These are phyloP conservation scores for Bipolaris sorokiniana DNA, from an alignment of 2,329 filamentous ascomycete species.

Conservation along the genomic window DNA sequence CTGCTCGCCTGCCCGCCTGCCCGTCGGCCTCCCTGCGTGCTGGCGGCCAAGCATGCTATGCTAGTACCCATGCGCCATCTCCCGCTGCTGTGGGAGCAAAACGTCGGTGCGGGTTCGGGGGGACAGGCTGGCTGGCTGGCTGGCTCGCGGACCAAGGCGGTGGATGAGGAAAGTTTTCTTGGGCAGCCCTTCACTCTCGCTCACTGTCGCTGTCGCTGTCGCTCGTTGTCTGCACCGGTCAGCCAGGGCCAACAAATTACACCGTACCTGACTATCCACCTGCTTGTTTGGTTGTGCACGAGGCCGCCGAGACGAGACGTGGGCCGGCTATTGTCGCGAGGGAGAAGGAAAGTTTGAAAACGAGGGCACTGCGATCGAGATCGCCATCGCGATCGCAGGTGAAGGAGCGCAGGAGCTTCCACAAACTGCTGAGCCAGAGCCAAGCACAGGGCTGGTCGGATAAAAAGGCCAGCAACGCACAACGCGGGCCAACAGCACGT, in stretches of 20 bases:
- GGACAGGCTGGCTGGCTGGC: neutral
- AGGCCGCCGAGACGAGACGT: neutral
- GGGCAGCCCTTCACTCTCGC: neutral
- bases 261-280: neutral
- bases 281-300: constrained; percentile 5
- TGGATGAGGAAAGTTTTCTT: neutral
- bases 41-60: neutral
- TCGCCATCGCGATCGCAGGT: constrained; percentile 1
- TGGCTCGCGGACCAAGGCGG: neutral
- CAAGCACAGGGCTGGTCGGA: constrained; percentile 10
- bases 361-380: constrained; percentile 1
- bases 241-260: neutral
- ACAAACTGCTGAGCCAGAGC: constrained; percentile 7
- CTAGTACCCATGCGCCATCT: neutral
- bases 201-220: neutral
- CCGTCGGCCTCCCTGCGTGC: neutral
- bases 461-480: constrained; percentile 4
- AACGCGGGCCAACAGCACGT: neutral
- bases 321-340: constrained; percentile 7
- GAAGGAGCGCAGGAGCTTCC: constrained; percentile 8
- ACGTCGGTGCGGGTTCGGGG: neutral
- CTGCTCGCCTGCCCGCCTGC: neutral
- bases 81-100: neutral
- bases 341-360: neutral
- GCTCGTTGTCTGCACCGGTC: neutral